Evolutionary conservation across 2,329 filamentous ascomycete genomes (phyloP).

Genomic region (Ascochyta koolunga): DNA sequence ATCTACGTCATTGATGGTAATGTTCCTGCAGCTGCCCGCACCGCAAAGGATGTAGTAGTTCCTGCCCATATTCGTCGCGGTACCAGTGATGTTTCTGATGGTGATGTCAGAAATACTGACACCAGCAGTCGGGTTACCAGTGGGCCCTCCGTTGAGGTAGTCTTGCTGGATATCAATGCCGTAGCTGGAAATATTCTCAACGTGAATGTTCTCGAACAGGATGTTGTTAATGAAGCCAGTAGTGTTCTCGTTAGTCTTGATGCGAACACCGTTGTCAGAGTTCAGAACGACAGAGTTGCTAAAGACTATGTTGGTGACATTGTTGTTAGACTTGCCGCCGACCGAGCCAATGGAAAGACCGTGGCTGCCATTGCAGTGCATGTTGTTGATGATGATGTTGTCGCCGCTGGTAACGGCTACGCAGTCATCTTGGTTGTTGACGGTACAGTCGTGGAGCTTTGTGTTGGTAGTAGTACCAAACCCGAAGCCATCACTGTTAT

Average conservation of each 20-base stretch:
- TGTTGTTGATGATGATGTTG: conserved; percentile 45
- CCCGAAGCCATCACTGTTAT: conserved; percentile 15
- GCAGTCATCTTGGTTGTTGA: conserved; percentile 67
- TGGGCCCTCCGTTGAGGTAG: conserved; percentile 56
- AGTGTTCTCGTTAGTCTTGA: conserved; percentile 62
- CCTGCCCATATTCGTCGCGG: conserved; percentile 39
- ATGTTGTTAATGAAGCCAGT: conserved; percentile 59
- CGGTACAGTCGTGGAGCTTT: conserved; percentile 58
- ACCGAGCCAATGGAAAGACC: conserved; percentile 66
- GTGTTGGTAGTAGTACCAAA: conserved; percentile 62
- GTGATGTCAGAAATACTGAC: conserved; percentile 55
- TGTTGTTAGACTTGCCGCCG: conserved; percentile 61
- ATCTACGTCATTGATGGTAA: conserved; percentile 58
- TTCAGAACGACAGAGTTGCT: conserved; percentile 55
- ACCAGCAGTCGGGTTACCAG: conserved; percentile 54
- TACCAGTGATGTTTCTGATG: conserved; percentile 52
- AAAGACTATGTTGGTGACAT: conserved; percentile 60
- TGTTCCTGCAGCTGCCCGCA: conserved; percentile 58
- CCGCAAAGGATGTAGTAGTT: conserved; percentile 63
- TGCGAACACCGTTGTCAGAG: conserved; percentile 62
- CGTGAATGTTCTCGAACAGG: conserved; percentile 55
- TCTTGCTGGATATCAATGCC: conserved; percentile 61
- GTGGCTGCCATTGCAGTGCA: conserved; percentile 59
- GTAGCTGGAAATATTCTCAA: conserved; percentile 55
- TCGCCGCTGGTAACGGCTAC: conserved; percentile 62